Conservation (phyloP, 1,284 basidiomycete species). For the Trichosporon faecale region DNA sequence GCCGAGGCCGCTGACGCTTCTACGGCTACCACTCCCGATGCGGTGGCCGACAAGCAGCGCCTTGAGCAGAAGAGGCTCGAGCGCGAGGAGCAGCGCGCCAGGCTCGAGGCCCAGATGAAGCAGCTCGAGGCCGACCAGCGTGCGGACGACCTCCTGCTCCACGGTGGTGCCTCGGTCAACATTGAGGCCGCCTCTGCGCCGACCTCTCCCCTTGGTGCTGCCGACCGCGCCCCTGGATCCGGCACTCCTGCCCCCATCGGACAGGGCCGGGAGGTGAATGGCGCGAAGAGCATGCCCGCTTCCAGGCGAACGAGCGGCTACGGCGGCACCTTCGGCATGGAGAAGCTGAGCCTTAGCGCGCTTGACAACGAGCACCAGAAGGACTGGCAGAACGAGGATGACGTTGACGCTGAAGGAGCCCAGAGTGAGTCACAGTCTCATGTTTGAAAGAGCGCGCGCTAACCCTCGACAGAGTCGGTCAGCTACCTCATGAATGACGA, state of each 20-base stretch:
- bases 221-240: slow-evolving; percentile 22
- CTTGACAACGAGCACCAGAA: slow-evolving; percentile 36
- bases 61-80: slow-evolving; percentile 85
- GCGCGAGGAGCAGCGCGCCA: slow-evolving; percentile 74
- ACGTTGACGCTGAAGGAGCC: slow-evolving; percentile 49
- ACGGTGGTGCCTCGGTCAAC: slow-evolving; percentile 23
- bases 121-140: slow-evolving; percentile 86
- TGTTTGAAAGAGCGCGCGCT: not conserved
- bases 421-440: slow-evolving; percentile 36
- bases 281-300: slow-evolving; percentile 53
- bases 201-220: slow-evolving; percentile 36
- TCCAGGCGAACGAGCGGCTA: slow-evolving; percentile 49
- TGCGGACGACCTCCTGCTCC: slow-evolving; percentile 62
- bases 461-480: slow-evolving; percentile 67
- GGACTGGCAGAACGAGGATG: slow-evolving; percentile 46
- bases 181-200: slow-evolving; percentile 42
- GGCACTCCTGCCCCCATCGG: slow-evolving; percentile 37
- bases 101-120: slow-evolving; percentile 92
- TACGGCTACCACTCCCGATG: slow-evolving; percentile 14
- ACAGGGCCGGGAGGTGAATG: slow-evolving; percentile 39
- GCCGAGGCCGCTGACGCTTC: slow-evolving; percentile 1
- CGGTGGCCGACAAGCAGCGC: slow-evolving; percentile 57
- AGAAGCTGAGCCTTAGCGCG: slow-evolving; percentile 51
- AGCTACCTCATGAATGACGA: slow-evolving; percentile 87
- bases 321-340: slow-evolving; percentile 49